Percentiles rank a stretch among this genome's conserved stretches.
Evolutionary conservation across 768 basidiomycete genomes (phyloP).

Genomic region (Solioccasus polychromus): DNA sequence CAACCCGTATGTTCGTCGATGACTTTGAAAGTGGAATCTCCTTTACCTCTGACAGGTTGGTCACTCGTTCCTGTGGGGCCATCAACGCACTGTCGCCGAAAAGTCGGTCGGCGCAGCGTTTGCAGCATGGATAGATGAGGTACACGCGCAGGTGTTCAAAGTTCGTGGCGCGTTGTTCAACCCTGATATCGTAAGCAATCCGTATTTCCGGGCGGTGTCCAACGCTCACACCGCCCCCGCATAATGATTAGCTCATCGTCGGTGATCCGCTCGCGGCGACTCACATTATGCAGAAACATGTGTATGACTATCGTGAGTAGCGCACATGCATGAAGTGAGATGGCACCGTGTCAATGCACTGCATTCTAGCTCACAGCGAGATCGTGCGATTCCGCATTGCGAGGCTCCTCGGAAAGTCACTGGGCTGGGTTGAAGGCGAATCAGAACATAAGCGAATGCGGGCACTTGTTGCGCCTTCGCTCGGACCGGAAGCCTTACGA

Average conservation of each 20-base stretch:
- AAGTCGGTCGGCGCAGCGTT: constrained; percentile 6
- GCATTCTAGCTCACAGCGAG: background rate
- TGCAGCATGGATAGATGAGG: constrained; percentile 1
- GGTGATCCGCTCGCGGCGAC: constrained; percentile 6
- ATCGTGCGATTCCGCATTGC: constrained; percentile 5
- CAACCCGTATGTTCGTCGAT: background rate
- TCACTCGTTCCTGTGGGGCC: constrained; percentile 4
- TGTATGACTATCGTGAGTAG: constrained; percentile 10
- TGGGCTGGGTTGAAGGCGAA: constrained; percentile 10
- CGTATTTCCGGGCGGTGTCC: no score
- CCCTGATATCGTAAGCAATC: constrained; percentile 5
- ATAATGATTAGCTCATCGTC: background rate
- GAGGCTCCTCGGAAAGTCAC: constrained; percentile 3
- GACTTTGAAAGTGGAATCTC: background rate
- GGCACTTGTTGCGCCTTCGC: constrained; percentile 4
- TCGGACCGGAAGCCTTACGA: constrained; percentile 3
- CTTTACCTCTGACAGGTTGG: background rate
- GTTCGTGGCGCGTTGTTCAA: constrained; percentile 4
- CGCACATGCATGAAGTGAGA: background rate
- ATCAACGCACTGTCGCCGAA: constrained; percentile 2
- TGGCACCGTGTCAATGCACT: background rate
- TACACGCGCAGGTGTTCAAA: constrained; percentile 4
- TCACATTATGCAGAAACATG: constrained; percentile 7
- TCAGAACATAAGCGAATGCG: constrained; percentile 8
- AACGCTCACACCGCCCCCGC: background rate